phyloP scores from a whole-genome alignment of 805 yeast genomes.

The Candida tibetensis region DNA sequence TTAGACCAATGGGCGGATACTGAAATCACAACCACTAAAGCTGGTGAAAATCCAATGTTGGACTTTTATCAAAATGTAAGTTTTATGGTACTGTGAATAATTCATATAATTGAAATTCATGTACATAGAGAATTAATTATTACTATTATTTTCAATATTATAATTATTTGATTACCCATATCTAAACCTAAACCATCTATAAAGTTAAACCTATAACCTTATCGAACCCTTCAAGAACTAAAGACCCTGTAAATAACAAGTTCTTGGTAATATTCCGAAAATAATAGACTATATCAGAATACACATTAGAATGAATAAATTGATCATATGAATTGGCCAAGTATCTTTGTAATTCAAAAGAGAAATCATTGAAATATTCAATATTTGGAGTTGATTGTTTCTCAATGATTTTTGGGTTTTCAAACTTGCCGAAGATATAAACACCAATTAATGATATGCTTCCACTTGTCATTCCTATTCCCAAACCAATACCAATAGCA shows the following conservation, averaged over 20 bases:
- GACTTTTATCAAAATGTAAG: conserved; percentile 74
- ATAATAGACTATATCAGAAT: neutral
- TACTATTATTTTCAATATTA: conserved; percentile 3
- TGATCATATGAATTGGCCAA: neutral
- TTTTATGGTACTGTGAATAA: conserved; percentile 48
- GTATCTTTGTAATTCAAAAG: neutral
- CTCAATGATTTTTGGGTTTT: neutral
- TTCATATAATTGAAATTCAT: conserved; percentile 1
- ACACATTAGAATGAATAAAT: neutral
- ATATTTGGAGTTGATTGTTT: neutral
- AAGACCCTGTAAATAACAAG: conserved; percentile 3
- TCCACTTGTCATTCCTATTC: conserved; percentile 27
- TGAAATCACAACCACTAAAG: conserved; percentile 62
- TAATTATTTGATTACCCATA: neutral
- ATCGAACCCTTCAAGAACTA: conserved; percentile 24
- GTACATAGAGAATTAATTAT: conserved; percentile 5
- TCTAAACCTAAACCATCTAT: conserved; percentile 5
- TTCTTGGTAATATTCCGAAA: conserved; percentile 6
- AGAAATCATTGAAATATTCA: neutral
- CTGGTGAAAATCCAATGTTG: conserved; percentile 83
- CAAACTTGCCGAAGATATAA: neutral
- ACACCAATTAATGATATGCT: conserved; percentile 17
- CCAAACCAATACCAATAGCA: conserved; percentile 37
- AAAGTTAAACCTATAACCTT: conserved; percentile 15
- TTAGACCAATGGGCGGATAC: conserved; percentile 68